Evolutionary conservation across 2,329 filamentous ascomycete genomes (phyloP), one percentile per base, ranked within the genome.

Genomic region (Pyrenophora graminea): DNA sequence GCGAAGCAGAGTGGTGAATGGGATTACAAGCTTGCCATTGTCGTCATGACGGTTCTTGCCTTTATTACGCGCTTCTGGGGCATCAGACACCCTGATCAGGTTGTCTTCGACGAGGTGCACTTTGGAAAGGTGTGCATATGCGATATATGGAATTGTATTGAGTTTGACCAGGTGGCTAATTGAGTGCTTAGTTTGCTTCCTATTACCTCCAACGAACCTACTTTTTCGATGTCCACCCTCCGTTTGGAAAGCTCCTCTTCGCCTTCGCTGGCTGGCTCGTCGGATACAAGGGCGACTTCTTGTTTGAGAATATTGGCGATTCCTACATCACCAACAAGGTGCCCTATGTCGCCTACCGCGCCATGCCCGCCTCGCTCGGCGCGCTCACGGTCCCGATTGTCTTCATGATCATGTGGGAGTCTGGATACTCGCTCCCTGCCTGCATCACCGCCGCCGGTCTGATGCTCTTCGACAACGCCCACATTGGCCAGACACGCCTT

Each of bases 321-420:
- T 97, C 93, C 15, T 99, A 99, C 80, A 90, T 97, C 67, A 84
- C 87, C 53, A 97, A 99, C 82, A 94, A 95, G 72, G 92, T 99
- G 36, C 94, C 94, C 32, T 99, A 99, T 74, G 89, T 99, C 57
- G 92, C 94, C 56, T 96, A 95, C 79, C 90, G 94, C 64, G 89
- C 92, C 39, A 85, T 99, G 80, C 94, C 94, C 36, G 94, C 94
- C 53, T 84, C 94, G 42, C 85, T 97, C 63, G 94, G 94, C 61
- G 88, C 94, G 49, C 79, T 99, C 62, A 99, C 94, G 9, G 91
- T 99, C 44, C 89, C 92, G n/a, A 89, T 93, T 40, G 87, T 90
- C 49, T 99, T 96, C 76, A 78, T 96, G 72, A 99, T 96, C 75
- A 99, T 99, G 94, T 99, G 94, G 94, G 94, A 99, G 77, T 97